Percentiles rank a stretch among this genome's conserved stretches.
Conservation (phyloP, 805 yeast species). For the Danielia oregonensis region DNA sequence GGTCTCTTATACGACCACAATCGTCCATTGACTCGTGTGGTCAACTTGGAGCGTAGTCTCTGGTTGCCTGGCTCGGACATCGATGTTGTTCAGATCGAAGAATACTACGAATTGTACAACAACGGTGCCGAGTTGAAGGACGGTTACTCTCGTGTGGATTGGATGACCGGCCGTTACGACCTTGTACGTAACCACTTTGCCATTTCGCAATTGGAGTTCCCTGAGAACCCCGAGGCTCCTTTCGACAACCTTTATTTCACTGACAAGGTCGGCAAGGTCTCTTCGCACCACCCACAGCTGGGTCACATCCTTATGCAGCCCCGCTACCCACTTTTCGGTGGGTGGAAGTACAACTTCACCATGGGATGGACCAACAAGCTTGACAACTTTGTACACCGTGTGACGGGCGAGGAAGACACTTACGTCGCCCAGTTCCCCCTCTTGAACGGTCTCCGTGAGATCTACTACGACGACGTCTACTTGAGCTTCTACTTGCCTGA, state of each 20-base stretch:
- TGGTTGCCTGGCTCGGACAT: conserved; percentile 89
- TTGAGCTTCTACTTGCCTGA: conserved; percentile 79
- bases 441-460: conserved; percentile 65
- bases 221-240: conserved; percentile 32
- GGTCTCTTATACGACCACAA: conserved; percentile 62
- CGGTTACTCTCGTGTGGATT: conserved; percentile 81
- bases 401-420: conserved; percentile 37
- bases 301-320: conserved; percentile 64
- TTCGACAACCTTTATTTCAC: conserved; percentile 64
- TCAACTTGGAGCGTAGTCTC: conserved; percentile 61
- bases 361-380: conserved; percentile 83
- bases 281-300: conserved; percentile 55
- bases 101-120: conserved; percentile 77
- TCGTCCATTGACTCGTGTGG: conserved; percentile 59
- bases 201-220: conserved; percentile 56
- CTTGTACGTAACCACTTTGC: conserved; percentile 51
- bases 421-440: conserved; percentile 68
- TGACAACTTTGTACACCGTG: conserved; percentile 45
- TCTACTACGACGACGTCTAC: conserved; percentile 59
- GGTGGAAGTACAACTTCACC: conserved; percentile 94
- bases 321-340: conserved; percentile 92
- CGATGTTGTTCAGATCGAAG: conserved; percentile 69
- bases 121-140: conserved; percentile 63
- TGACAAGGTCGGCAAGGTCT: conserved; percentile 90
- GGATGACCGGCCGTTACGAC: conserved; percentile 56